These are phyloP conservation scores for Saxispiralis lemnorum DNA, from an alignment of 495 filamentous ascomycete genomes.

Conservation along the genomic window DNA sequence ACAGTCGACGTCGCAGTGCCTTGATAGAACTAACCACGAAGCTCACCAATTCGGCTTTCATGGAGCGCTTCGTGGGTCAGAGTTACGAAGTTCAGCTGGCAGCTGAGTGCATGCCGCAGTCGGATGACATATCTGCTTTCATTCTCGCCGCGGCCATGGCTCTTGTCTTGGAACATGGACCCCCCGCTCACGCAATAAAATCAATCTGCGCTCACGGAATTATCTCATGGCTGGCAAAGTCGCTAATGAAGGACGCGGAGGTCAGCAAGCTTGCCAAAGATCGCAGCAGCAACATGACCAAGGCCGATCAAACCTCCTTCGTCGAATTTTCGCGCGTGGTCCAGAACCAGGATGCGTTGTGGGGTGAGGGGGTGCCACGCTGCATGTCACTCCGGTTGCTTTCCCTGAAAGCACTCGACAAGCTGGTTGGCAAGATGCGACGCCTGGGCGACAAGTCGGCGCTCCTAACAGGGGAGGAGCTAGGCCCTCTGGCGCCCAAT, in stretches of 20 bases:
- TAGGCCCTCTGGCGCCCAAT: neutral
- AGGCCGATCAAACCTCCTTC: conserved; percentile 37
- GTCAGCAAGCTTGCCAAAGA: conserved; percentile 40
- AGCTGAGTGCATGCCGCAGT: conserved; percentile 22
- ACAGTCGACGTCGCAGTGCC: conserved; percentile 31
- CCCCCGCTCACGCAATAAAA: conserved; percentile 31
- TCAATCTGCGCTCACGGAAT: conserved; percentile 19
- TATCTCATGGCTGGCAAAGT: conserved; percentile 31
- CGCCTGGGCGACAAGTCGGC: conserved; percentile 31
- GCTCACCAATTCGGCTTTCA: conserved; percentile 51
- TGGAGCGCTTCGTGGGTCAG: conserved; percentile 59
- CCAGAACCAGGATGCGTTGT: conserved; percentile 35
- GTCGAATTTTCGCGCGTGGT: conserved; percentile 29
- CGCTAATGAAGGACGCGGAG: conserved; percentile 36
- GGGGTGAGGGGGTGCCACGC: conserved; percentile 34
- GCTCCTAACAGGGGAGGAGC: conserved; percentile 29
- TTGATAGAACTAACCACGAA: conserved; percentile 37
- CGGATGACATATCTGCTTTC: conserved; percentile 35
- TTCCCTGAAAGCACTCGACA: conserved; percentile 45
- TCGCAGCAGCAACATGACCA: conserved; percentile 52
- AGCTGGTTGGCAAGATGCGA: conserved; percentile 36
- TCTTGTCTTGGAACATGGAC: conserved; percentile 34
- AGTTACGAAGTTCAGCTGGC: conserved; percentile 54
- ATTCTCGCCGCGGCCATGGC: conserved; percentile 38
- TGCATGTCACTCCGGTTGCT: conserved; percentile 43